Conservation (phyloP, 176 grass and related monocot genomes). For the Cocos nucifera region DNA sequence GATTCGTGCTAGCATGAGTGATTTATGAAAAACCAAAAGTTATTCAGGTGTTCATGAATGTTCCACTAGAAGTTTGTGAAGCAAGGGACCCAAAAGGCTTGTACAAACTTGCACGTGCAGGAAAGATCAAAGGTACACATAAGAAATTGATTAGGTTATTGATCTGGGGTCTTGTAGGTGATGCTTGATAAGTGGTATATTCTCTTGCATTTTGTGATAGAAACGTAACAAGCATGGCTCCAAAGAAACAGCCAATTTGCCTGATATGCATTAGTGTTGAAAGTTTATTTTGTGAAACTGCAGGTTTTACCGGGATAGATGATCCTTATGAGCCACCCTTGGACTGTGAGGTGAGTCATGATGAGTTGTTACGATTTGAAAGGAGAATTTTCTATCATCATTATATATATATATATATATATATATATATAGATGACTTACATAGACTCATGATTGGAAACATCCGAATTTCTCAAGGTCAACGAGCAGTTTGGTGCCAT, state of each 20-base stretch:
- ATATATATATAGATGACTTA: too few species aligned
- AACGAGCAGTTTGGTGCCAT: too few species aligned
- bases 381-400: background rate
- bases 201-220: background rate
- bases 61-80: conserved; percentile 88
- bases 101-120: conserved; percentile 89
- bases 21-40: background rate
- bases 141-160: background rate
- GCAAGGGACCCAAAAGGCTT: conserved; percentile 92
- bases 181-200: background rate
- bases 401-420: too few species aligned
- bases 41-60: conserved; percentile 82
- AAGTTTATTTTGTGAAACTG: background rate
- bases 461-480: too few species aligned
- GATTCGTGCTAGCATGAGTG: background rate
- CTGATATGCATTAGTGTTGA: too few species aligned
- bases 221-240: too few species aligned
- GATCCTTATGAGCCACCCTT: conserved; percentile 85
- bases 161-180: background rate
- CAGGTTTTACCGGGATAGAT: conserved; percentile 94
- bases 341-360: conserved; percentile 63
- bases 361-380: background rate
- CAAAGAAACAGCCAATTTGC: too few species aligned
- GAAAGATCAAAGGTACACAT: conserved; percentile 84
- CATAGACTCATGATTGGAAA: too few species aligned